These are phyloP conservation scores for Geoglossum cookeanum DNA, from an alignment of 2,329 filamentous ascomycete genomes.

Conservation along the genomic window DNA sequence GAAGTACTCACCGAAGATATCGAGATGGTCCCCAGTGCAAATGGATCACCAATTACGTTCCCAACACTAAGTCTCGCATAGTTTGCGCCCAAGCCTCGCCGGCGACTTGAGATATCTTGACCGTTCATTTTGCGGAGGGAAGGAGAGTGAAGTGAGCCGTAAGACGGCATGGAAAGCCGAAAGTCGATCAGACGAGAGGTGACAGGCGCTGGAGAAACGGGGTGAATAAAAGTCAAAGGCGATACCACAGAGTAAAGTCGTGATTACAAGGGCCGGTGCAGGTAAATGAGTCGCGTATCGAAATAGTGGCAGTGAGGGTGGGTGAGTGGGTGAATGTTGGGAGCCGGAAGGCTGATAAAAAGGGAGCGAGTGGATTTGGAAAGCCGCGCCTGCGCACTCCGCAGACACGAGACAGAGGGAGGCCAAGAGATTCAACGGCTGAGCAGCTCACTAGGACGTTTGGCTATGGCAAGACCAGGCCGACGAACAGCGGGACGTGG, in stretches of 20 bases:
- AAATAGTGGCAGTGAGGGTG: neutral
- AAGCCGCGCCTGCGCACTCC: neutral
- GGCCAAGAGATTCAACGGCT: neutral
- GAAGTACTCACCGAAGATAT: slow-evolving; percentile 58
- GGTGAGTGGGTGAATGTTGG: neutral
- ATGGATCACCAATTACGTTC: slow-evolving; percentile 90
- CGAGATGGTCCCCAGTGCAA: slow-evolving; percentile 83
- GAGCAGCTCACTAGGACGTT: neutral
- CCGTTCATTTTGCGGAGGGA: slow-evolving; percentile 69
- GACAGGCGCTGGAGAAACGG: neutral
- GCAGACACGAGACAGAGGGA: neutral
- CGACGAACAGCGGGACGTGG: neutral
- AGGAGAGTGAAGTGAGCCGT: slow-evolving; percentile 53
- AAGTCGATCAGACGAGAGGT: neutral
- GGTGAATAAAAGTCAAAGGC: neutral
- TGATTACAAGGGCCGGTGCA: neutral
- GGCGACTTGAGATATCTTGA: slow-evolving; percentile 17
- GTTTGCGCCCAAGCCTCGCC: neutral
- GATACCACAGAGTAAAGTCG: neutral
- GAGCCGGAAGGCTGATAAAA: neutral
- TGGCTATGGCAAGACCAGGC: neutral
- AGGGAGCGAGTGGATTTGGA: neutral
- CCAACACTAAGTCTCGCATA: slow-evolving; percentile 45
- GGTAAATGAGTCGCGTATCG: neutral
- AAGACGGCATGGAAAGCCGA: slow-evolving; percentile 40